Base-by-base conservation (phyloP, 2,329 filamentous ascomycete species). In the Colletotrichum spaethianum region DNA sequence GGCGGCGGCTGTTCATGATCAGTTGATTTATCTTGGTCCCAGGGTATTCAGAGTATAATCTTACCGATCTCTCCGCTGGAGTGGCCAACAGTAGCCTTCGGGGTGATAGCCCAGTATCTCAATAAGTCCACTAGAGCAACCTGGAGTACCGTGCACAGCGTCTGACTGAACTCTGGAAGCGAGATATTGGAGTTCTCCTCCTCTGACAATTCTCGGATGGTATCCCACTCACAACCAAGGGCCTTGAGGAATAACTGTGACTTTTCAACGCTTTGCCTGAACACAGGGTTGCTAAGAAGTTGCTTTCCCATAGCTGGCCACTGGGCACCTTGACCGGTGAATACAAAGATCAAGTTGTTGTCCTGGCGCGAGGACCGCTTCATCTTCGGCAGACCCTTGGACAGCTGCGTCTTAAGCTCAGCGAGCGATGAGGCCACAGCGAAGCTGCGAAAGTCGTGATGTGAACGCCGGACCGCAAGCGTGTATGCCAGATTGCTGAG, bases 91-190 rank as follows among this genome's bases (percentile, higher is more conserved):
- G 57, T 48, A 11, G 42, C 63, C n/a, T 48, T 56, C 9, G 68
- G 68, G 4, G 64, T 72, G 20, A 88, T 77, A 0, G 79, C 81
- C 81, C 83, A 87, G 2, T 82, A 82, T 44, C 79, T 48, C 0
- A 89, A 75, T 1, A 89, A 77, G 8, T 84, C 79, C 0, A 83
- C 81, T 1, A 89, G 74, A 1, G 82, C 82, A 4, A 89, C 76
- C 73, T 89, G 87, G 1, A 89, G 73, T 0, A 86, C 83, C 0
- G 84, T 86, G 64, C 81, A 85, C 1, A 78, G 67, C 50, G 84
- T 83, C 70, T 86, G 84, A 36, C 80, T 83, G 63, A 53, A 65
- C 52, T 70, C n/a, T 3, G 67, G 61, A 2, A 70, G 36, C 8
- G 53, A 53, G 1, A 70, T 26, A 6, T 53, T 60, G 1, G 67